Evolutionary conservation across 495 filamentous ascomycete genomes (phyloP), one percentile per base, ranked within the genome.

Genomic region (Podospora comata): DNA sequence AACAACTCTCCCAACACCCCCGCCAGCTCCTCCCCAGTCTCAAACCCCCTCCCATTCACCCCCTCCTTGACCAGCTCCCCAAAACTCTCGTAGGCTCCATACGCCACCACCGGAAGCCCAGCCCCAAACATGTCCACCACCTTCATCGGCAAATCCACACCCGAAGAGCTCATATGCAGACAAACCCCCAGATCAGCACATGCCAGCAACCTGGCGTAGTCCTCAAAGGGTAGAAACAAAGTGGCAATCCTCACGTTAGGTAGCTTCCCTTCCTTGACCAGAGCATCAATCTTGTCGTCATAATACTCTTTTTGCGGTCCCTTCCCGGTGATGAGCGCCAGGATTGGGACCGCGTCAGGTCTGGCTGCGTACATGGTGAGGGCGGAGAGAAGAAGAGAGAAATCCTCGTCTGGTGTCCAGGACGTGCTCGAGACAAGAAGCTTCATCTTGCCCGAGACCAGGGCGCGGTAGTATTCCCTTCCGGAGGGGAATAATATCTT

Each of bases 51-150:
- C 15, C 94, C 94, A 76, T 97, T 97, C 20, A 88, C 83, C n/a
- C 90, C 90, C 73, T 97, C 92, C 23, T 83, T 89, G 3, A 97
- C 91, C 64, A 97, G 78, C 79, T 97, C 94, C 20, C 86, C 84
- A 86, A 94, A 97, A 62, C 92, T 92, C 75, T 92, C 87, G 72
- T 94, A 97, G 7, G 83, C 85, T 23, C 80, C 83, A 86, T 93
- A 97, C 23, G 93, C 95, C 2, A 88, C 90, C 4, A 99, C 96
- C 0, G 95, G 95, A 63, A 99, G 78, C 0, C 95, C 95, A 0
- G 92, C 90, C 0, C 95, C 95, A 74, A 98, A 97, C 92, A 99
- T 95, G 73, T 99, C 95, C 5, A 99, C 94, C 7, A 99, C 94
- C 79, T 99, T 99, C 95, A 99, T 99, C 0, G 95, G 95, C 26